A percentile compares a stretch with the other conserved stretches of the same genome.
Conservation (phyloP, 1,284 basidiomycete species). For the Cutaneotrichosporon sp. region DNA sequence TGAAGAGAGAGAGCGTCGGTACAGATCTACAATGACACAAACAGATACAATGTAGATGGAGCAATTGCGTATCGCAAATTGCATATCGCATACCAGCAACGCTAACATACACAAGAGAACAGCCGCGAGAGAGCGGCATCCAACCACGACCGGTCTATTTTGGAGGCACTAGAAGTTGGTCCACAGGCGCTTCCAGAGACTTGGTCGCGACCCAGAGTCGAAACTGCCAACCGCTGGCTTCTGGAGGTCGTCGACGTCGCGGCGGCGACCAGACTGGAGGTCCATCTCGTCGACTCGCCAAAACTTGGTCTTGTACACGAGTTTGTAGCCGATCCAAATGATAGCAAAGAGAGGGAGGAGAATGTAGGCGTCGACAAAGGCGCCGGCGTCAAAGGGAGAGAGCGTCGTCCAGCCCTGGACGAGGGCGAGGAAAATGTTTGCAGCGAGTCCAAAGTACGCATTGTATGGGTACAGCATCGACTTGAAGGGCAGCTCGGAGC, state of each 20-base stretch:
- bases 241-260: conserved; percentile 21
- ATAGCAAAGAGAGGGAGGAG: conserved; percentile 29
- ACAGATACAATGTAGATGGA: not conserved
- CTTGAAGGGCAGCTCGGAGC: conserved; percentile 55
- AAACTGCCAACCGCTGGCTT: not conserved
- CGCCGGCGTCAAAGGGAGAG: conserved; percentile 25
- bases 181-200: conserved; percentile 3
- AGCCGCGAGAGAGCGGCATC: not conserved
- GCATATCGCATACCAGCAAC: not conserved
- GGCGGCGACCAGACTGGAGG: conserved; percentile 23
- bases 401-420: conserved; percentile 24
- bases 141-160: not conserved
- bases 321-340: conserved; percentile 29
- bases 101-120: not conserved
- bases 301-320: conserved; percentile 26
- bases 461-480: conserved; percentile 25
- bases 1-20: no score
- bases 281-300: conserved; percentile 26
- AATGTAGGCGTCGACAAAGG: conserved; percentile 32
- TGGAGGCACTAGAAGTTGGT: conserved; percentile 9
- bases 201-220: not conserved
- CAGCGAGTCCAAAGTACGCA: conserved; percentile 29
- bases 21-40: no score
- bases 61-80: not conserved
- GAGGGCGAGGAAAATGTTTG: conserved; percentile 30